phyloP scores from a whole-genome alignment of 768 basidiomycete genomes.

The Boletus tomentosulus region DNA sequence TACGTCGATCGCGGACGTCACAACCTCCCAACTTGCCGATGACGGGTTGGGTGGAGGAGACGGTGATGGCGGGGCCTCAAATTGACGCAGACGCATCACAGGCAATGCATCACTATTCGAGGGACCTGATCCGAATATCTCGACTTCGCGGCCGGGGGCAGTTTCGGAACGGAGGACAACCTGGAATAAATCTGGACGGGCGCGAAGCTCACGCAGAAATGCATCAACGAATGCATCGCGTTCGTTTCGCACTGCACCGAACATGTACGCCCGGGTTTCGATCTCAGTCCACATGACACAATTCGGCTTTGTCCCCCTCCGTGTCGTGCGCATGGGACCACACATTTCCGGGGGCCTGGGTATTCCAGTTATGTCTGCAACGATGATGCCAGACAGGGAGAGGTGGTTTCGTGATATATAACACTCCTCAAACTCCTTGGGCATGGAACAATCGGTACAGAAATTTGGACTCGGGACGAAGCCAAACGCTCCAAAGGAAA shows the following conservation, averaged over 20 bases:
- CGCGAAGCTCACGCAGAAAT: slow-evolving; percentile 29
- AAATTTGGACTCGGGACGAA: slow-evolving; percentile 18
- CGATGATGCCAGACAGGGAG: slow-evolving; percentile 17
- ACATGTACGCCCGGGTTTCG: slow-evolving; percentile 24
- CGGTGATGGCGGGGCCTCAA: slow-evolving; percentile 21
- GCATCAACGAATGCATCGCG: slow-evolving; percentile 21
- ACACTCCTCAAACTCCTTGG: not conserved
- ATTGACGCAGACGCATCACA: slow-evolving; percentile 9
- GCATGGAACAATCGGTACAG: slow-evolving; percentile 1
- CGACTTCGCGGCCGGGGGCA: slow-evolving; percentile 18
- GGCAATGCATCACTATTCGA: slow-evolving; percentile 6
- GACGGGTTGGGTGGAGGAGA: not conserved
- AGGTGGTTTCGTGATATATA: slow-evolving; percentile 15
- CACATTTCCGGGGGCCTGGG: not conserved
- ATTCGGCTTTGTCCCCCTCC: slow-evolving; percentile 9
- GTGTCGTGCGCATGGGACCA: slow-evolving; percentile 3
- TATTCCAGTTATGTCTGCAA: slow-evolving; percentile 17
- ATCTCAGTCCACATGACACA: slow-evolving; percentile 23
- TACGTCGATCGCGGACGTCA: slow-evolving; percentile 16
- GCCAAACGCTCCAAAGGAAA: slow-evolving; percentile 24
- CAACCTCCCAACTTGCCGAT: slow-evolving; percentile 10
- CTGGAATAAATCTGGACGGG: slow-evolving; percentile 30
- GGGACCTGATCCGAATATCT: slow-evolving; percentile 24
- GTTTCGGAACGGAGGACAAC: slow-evolving; percentile 30
- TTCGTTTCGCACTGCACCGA: slow-evolving; percentile 31